Percentiles rank a stretch among this genome's conserved stretches.
These are phyloP conservation scores for Phytophthora pinifolia DNA, from an alignment of 352 stramenopile genomes.

Conservation along the genomic window DNA sequence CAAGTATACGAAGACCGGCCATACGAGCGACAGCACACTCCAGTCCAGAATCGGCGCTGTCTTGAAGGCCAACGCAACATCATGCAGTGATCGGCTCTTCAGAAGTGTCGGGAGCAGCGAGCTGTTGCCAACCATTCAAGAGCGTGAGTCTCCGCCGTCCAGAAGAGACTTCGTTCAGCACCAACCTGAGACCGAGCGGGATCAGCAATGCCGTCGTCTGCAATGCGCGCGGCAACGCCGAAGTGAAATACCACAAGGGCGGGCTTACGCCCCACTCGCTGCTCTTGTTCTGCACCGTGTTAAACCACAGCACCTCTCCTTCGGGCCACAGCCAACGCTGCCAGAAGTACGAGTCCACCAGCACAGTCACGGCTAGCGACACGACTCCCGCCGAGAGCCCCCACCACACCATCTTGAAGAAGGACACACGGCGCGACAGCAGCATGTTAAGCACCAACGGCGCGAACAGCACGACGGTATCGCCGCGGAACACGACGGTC, in stretches of 20 bases:
- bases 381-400: conserved; percentile 74
- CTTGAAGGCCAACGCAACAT: conserved; percentile 38
- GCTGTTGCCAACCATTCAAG: conserved; percentile 27
- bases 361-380: conserved; percentile 83
- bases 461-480: conserved; percentile 95
- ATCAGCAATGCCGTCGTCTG: conserved; percentile 83
- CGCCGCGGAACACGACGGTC: conserved; percentile 96
- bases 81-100: conserved; percentile 43
- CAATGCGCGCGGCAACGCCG: conserved; percentile 90
- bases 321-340: conserved; percentile 97
- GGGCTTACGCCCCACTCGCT: conserved; percentile 96
- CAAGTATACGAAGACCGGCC: conserved; percentile 88
- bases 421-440: conserved; percentile 53
- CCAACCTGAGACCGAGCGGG: conserved; percentile 76
- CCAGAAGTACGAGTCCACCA: conserved; percentile 96
- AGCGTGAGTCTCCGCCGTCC: neutral
- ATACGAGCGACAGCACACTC: conserved; percentile 55
- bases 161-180: neutral
- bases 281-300: conserved; percentile 96
- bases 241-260: conserved; percentile 96
- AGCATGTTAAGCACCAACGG: conserved; percentile 93
- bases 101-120: conserved; percentile 42
- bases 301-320: conserved; percentile 97
- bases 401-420: conserved; percentile 80
- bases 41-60: conserved; percentile 49